Conservation (phyloP, 1,284 basidiomycete genomes). For the Trametes pubescens region DNA sequence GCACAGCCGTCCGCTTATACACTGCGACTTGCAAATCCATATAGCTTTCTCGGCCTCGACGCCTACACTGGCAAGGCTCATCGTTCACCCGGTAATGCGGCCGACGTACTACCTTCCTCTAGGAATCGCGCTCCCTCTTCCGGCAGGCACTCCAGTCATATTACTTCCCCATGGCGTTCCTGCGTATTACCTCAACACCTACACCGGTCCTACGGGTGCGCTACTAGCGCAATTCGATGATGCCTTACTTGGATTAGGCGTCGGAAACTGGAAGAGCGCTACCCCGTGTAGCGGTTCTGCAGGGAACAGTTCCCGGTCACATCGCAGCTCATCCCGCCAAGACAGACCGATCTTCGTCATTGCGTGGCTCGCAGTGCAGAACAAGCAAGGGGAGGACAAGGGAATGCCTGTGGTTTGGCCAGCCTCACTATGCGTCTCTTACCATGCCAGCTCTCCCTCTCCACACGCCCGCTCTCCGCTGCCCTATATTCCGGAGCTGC, state of each 20-base stretch:
- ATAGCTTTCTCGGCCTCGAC: slow-evolving; percentile 43
- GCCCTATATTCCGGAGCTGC: slow-evolving; percentile 66
- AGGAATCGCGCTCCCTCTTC: slow-evolving; percentile 48
- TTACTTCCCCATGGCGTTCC: slow-evolving; percentile 75
- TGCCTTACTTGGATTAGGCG: slow-evolving; percentile 66
- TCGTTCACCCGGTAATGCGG: slow-evolving; percentile 66
- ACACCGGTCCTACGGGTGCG: slow-evolving; percentile 67
- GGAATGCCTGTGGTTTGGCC: slow-evolving; percentile 80
- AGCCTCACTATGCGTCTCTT: slow-evolving; percentile 62
- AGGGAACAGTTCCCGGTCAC: background rate
- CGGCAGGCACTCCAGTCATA: slow-evolving; percentile 68
- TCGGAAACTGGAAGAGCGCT: slow-evolving; percentile 54
- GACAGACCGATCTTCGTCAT: slow-evolving; percentile 60
- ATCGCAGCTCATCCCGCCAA: background rate
- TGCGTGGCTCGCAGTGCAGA: slow-evolving; percentile 77
- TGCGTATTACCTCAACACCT: slow-evolving; percentile 72
- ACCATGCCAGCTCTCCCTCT: slow-evolving; percentile 49
- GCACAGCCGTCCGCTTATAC: slow-evolving; percentile 59
- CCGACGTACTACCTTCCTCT: slow-evolving; percentile 62
- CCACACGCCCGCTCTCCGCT: slow-evolving; percentile 54
- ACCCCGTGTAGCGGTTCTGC: background rate
- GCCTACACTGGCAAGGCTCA: slow-evolving; percentile 49
- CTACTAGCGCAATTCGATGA: slow-evolving; percentile 70
- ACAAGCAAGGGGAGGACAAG: slow-evolving; percentile 79
- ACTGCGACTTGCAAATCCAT: slow-evolving; percentile 66